Evolutionary conservation across 1,139 yeast genomes (phyloP).

Genomic region (Kodamaea fungicola): DNA sequence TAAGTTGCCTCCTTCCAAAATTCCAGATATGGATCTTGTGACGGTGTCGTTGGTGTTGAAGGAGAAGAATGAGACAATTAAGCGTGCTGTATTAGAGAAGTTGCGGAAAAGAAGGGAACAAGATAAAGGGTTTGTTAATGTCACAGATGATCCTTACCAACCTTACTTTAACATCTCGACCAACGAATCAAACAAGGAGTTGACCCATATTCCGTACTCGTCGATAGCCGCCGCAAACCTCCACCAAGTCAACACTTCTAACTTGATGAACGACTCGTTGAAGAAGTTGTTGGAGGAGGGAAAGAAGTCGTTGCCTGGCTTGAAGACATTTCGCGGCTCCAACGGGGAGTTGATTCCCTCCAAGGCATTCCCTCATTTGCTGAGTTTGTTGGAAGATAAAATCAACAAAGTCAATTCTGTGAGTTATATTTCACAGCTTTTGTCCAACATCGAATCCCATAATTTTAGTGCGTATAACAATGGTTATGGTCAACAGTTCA

Average conservation of each 20-base stretch:
- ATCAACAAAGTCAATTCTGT: slow-evolving; percentile 22
- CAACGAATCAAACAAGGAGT: slow-evolving; percentile 49
- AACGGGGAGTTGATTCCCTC: slow-evolving; percentile 44
- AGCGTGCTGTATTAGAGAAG: slow-evolving; percentile 78
- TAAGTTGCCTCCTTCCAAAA: slow-evolving; percentile 82
- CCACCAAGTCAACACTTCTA: slow-evolving; percentile 66
- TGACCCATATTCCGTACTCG: slow-evolving; percentile 72
- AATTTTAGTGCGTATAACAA: slow-evolving; percentile 46
- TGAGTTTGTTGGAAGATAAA: slow-evolving; percentile 32
- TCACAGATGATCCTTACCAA: slow-evolving; percentile 86
- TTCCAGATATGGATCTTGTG: slow-evolving; percentile 87
- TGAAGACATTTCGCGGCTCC: slow-evolving; percentile 43
- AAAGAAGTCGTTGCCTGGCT: slow-evolving; percentile 41
- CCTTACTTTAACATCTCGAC: slow-evolving; percentile 75
- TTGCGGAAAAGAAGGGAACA: slow-evolving; percentile 67
- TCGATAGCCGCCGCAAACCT: slow-evolving; percentile 70
- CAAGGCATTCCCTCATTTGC: slow-evolving; percentile 40
- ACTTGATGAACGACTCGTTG: slow-evolving; percentile 43
- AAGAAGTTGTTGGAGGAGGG: slow-evolving; percentile 41
- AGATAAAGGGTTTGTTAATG: slow-evolving; percentile 74
- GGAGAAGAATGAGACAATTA: slow-evolving; percentile 76
- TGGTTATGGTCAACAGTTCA: slow-evolving; percentile 34
- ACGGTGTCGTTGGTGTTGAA: slow-evolving; percentile 74
- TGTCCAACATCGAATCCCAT: slow-evolving; percentile 43
- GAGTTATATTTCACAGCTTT: slow-evolving; percentile 38